phyloP scores from a whole-genome alignment of 2,329 filamentous ascomycete genomes.

The Fusarium concolor region DNA sequence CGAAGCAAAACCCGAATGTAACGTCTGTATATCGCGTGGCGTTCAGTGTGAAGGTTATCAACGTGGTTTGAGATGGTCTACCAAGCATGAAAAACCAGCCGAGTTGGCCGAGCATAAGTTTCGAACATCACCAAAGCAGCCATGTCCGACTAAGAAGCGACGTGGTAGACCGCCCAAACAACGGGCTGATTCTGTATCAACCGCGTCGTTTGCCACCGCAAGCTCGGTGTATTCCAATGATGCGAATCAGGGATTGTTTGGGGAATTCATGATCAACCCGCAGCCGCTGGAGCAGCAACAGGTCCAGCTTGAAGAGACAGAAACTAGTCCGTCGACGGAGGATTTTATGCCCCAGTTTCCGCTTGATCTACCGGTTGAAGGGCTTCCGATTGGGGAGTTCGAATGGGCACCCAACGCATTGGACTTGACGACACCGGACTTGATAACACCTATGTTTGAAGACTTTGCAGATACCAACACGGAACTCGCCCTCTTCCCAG shows the following conservation, averaged over 20 bases:
- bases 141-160: conserved; percentile 10
- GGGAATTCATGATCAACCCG: conserved; percentile 16
- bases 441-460: neutral
- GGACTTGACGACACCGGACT: conserved; percentile 15
- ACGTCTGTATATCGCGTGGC: conserved; percentile 38
- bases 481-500: conserved; percentile 8
- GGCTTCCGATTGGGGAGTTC: conserved; percentile 4
- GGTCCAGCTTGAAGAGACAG: neutral
- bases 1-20: conserved; percentile 39
- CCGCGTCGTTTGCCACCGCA: neutral
- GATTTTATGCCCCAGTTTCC: conserved; percentile 17
- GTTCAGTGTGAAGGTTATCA: conserved; percentile 41
- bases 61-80: conserved; percentile 39
- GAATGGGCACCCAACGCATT: conserved; percentile 17
- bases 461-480: neutral
- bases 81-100: conserved; percentile 35
- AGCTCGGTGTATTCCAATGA: neutral
- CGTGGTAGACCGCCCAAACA: conserved; percentile 27
- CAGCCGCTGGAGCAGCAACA: neutral
- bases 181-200: neutral
- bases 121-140: neutral
- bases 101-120: conserved; percentile 27
- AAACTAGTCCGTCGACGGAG: neutral
- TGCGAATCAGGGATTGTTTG: conserved; percentile 15
- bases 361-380: neutral